phyloP scores from a whole-genome alignment of 352 stramenopile species.

The Phytophthora hibernalis region DNA sequence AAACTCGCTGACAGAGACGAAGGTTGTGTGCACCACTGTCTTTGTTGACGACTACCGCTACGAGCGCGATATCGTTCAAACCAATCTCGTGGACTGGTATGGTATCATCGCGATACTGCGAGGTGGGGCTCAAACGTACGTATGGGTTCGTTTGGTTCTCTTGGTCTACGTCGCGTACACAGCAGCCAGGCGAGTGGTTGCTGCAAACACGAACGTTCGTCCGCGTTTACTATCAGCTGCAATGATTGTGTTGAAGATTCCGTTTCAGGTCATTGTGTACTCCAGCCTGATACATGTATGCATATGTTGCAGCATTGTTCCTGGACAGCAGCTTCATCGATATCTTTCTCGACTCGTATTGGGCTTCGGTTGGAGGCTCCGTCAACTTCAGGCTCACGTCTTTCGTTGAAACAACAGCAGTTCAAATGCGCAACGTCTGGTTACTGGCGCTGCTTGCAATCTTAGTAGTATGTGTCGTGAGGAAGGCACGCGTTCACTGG shows the following conservation, averaged over 20 bases:
- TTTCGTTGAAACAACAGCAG: constrained; percentile 35
- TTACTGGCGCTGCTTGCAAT: constrained; percentile 43
- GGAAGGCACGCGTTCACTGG: constrained; percentile 5
- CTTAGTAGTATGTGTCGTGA: constrained; percentile 19
- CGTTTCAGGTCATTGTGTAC: constrained; percentile 65
- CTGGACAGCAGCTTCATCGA: constrained; percentile 52
- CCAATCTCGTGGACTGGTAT: constrained; percentile 47
- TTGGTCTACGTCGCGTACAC: constrained; percentile 25
- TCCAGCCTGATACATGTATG: constrained; percentile 46
- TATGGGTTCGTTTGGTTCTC: constrained; percentile 52
- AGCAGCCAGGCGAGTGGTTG: not conserved
- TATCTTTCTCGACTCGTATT: constrained; percentile 46
- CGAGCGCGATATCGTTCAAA: constrained; percentile 46
- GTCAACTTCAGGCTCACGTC: constrained; percentile 30
- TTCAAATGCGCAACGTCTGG: constrained; percentile 61
- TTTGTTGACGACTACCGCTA: constrained; percentile 69
- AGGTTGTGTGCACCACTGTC: constrained; percentile 38
- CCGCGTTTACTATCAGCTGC: constrained; percentile 6
- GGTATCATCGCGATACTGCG: constrained; percentile 38
- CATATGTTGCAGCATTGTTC: constrained; percentile 45
- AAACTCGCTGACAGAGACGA: not conserved
- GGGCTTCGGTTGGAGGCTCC: constrained; percentile 27
- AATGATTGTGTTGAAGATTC: constrained; percentile 47
- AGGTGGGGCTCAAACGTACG: constrained; percentile 40
- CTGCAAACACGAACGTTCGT: constrained; percentile 14